Percentiles rank a stretch among this genome's conserved stretches.
These are phyloP conservation scores for Cyanidiococcus yangmingshanensis DNA, from an alignment of 23 red algal genomes.

Conservation along the genomic window DNA sequence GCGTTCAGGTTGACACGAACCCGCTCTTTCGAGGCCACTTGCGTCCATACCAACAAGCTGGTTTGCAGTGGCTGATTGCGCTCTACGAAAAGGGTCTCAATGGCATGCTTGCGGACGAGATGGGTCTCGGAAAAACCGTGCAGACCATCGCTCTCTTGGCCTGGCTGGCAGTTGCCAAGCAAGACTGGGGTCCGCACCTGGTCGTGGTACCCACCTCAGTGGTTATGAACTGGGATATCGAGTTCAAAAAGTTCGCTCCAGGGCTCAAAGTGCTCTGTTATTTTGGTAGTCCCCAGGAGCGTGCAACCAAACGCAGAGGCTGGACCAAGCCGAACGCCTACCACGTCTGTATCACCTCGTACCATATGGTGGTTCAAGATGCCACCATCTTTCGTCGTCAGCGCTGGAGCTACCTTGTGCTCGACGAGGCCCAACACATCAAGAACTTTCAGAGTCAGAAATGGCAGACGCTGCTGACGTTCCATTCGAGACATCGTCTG, in stretches of 20 bases:
- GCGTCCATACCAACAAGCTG: conserved; percentile 60
- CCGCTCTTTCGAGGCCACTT: conserved; percentile 52
- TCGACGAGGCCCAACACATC: conserved; percentile 97
- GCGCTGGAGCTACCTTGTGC: conserved; percentile 84
- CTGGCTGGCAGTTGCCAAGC: conserved; percentile 65
- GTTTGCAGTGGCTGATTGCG: conserved; percentile 70
- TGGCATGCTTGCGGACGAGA: conserved; percentile 94
- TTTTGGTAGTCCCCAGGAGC: conserved; percentile 61
- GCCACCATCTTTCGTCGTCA: conserved; percentile 43
- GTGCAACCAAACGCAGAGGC: conserved; percentile 52
- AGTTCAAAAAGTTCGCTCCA: conserved; percentile 88
- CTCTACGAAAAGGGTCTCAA: conserved; percentile 76
- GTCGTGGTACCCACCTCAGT: conserved; percentile 89
- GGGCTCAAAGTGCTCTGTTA: conserved; percentile 73
- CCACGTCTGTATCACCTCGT: conserved; percentile 87
- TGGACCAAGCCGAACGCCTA: conserved; percentile 66
- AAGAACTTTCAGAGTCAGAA: conserved; percentile 85
- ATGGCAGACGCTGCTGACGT: conserved; percentile 80
- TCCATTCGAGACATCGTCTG: conserved; percentile 52
- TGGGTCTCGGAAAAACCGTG: conserved; percentile 97
- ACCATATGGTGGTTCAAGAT: conserved; percentile 70
- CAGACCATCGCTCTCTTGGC: conserved; percentile 74
- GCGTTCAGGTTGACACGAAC: too few relatives aligned
- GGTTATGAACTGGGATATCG: conserved; percentile 92
- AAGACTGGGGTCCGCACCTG: conserved; percentile 73